Base-by-base conservation (phyloP, 768 basidiomycete species). In the Boletus rufocinnamomeus region DNA sequence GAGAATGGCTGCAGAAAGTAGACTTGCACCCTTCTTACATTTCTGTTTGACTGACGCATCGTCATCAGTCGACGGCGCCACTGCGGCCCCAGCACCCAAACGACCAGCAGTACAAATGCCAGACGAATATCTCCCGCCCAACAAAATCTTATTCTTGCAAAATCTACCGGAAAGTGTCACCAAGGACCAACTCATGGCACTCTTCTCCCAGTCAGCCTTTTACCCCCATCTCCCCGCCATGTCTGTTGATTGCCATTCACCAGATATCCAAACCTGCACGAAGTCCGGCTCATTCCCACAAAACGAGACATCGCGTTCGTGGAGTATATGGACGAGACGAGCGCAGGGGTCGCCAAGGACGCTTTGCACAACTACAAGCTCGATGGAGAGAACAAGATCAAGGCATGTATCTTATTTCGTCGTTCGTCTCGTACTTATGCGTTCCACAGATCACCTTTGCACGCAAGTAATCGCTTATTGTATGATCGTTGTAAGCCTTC, bases 221-320 rank as follows among this genome's bases (percentile, higher is more conserved):
- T 41, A 30, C 23, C 46, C 46, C 53, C 9, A 55, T 38, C n/a
- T 34, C 27, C 8, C 40, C 6, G 0, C 16, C 4, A 28, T 30
- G 6, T 51, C 50, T 47, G 16, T 51, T 63, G 47, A 64, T 44
- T 17, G 3, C 17, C 17, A 32, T 59, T 37, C 23, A 11, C 27
- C 49, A 96, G 95, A 76, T 95, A 97, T 76, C 92, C 95, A 57
- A 96, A 95, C 70, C 75, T 99, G 56, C 74, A 96, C 86, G 95
- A 98, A 82, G 95, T 99, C 11, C 95, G 97, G 81, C 93, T 95
- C 68, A 96, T 99, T 71, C 94, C 96, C 43, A 95, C 94, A 47
- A 95, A 97, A 75, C 88, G 88, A 70, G 95, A 96, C 72, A 98
- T 98, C 62, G 97, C 96, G 1, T 99, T 99, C 82, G 95, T 99